Base-by-base conservation (phyloP, 495 filamentous ascomycete species). In the Stereocaulon alpinum region DNA sequence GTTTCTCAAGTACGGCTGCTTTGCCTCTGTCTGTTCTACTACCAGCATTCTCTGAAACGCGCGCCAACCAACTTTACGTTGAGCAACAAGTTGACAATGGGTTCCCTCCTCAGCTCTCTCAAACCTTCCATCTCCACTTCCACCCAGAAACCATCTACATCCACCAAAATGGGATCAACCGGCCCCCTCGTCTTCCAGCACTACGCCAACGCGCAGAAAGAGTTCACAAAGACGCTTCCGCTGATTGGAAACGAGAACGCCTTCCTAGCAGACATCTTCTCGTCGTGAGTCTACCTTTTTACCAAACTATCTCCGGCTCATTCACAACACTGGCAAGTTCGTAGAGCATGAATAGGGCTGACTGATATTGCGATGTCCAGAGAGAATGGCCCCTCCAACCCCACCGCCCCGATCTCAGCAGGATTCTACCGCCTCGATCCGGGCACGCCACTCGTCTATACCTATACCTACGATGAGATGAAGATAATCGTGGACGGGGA, bases 401-500 rank as follows among this genome's bases (percentile, higher is more conserved):
- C 83, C 29, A 76, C 78, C 47, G 80, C 80, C 60, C 85, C 85
- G 56, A 83, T 89, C 69, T 81, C 80, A 0, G 70, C 76, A 42
- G 87, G 86, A 40, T 83, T 91, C 68, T 90, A 89, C 73, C 81
- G 86, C 20, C 74, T 89, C 29, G 84, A 88, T 65, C 86, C 86
- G 60, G 85, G 86, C 60, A 85, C 84, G 1, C 83, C 84, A 1
- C 78, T 90, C 55, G 80, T 86, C 27, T 89, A 89, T 70, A 80
- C 75, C 40, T 89, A 90, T 67, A 84, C 78, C 47, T 91, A 89
- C 68, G 80, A 89, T 63, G 87, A 89, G 72, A 87, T 81, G 81
- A 88, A 89, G 74, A 87, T 90, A 62, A 86, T 90, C 62, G 72
- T 91, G 7, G 86, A 91, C 64, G 87, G 87, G 53, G 78, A 82